Percentiles rank a stretch among this genome's conserved stretches.
Evolutionary conservation across 169 alveolate species (phyloP).

Genomic region (Cryptosporidium ryanae): DNA sequence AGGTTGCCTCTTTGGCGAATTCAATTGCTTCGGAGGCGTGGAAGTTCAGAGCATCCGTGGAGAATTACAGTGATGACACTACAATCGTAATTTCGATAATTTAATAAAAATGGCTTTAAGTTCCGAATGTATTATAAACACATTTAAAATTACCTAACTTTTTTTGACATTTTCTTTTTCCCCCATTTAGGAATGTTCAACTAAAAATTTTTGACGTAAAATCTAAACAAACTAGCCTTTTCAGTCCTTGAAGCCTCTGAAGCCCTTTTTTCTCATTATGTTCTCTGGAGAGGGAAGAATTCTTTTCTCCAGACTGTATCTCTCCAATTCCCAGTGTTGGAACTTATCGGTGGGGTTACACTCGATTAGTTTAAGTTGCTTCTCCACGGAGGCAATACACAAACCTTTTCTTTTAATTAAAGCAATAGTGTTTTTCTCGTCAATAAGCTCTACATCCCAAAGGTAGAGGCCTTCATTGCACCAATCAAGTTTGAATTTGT

Average conservation of each 20-base stretch:
- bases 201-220: no score
- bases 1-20: conserved; percentile 13
- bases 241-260: conserved; percentile 36
- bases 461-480: conserved; percentile 39
- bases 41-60: conserved; percentile 67
- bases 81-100: conserved; percentile 44
- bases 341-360: conserved; percentile 22
- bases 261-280: conserved; percentile 38
- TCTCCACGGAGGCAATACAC: conserved; percentile 33
- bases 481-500: conserved; percentile 52
- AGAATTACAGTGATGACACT: conserved; percentile 67
- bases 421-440: background rate
- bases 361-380: background rate
- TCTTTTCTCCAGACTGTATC: conserved; percentile 20
- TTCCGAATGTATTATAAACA: background rate
- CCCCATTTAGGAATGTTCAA: background rate
- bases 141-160: background rate
- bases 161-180: background rate
- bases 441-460: conserved; percentile 41
- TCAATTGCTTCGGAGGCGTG: conserved; percentile 36
- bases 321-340: conserved; percentile 54
- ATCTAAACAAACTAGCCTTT: background rate
- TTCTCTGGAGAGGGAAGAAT: conserved; percentile 67
- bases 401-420: conserved; percentile 9
- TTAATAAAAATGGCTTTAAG: background rate